Conservation (phyloP, 805 yeast genomes). For the Candida maris region DNA sequence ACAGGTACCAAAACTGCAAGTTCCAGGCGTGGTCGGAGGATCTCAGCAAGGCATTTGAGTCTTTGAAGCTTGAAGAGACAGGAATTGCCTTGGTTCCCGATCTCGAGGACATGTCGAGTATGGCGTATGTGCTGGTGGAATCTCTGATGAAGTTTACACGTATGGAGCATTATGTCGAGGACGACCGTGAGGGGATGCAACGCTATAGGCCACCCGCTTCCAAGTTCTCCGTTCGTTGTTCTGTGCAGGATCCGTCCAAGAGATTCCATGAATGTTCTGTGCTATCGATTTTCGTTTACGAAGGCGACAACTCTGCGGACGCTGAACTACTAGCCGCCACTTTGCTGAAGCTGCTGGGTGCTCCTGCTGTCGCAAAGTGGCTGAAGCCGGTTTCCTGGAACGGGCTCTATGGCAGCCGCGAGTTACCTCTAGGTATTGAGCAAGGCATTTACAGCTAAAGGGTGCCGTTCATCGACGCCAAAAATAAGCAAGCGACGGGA, state of each 20-base stretch:
- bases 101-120: slow-evolving; percentile 13
- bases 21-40: slow-evolving; percentile 25
- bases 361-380: slow-evolving; percentile 28
- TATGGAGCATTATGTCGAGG: neutral
- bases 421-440: slow-evolving; percentile 65
- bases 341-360: slow-evolving; percentile 26
- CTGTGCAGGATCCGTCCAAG: neutral
- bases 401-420: slow-evolving; percentile 66
- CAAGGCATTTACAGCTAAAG: slow-evolving; percentile 60
- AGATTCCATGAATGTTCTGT: slow-evolving; percentile 9
- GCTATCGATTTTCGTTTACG: slow-evolving; percentile 59
- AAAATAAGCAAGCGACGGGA: neutral
- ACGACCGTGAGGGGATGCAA: no score
- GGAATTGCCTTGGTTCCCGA: slow-evolving; percentile 7
- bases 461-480: neutral
- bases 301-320: slow-evolving; percentile 83
- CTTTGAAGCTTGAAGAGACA: slow-evolving; percentile 14
- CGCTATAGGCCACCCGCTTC: no score
- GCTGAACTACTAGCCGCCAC: slow-evolving; percentile 50
- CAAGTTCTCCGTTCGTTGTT: neutral
- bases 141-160: neutral
- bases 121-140: slow-evolving; percentile 6
- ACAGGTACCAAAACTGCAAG: slow-evolving; percentile 10
- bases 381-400: slow-evolving; percentile 73
- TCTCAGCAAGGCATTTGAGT: slow-evolving; percentile 18